These are phyloP conservation scores for Fusarium continuum DNA, from an alignment of 2,329 filamentous ascomycete species.

Conservation along the genomic window DNA sequence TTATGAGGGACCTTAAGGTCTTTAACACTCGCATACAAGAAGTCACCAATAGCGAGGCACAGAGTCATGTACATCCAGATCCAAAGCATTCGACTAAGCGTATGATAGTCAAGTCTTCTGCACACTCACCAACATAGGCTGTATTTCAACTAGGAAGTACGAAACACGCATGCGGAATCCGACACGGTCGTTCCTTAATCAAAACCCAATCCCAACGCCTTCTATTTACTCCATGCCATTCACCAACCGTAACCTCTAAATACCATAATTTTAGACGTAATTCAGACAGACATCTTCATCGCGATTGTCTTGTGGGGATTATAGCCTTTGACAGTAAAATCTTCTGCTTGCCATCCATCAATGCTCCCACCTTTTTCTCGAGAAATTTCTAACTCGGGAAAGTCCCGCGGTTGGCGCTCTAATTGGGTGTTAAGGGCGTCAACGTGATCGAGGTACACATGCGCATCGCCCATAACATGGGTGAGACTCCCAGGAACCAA, in stretches of 20 bases:
- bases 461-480: slow-evolving; percentile 98
- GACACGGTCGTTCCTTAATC: not conserved
- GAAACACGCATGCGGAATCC: not conserved
- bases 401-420: slow-evolving; percentile 79
- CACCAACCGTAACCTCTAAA: not conserved
- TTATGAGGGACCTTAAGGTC: too few species aligned
- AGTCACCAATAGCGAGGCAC: not conserved
- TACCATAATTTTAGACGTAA: not conserved
- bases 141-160: not conserved
- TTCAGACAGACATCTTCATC: slow-evolving; percentile 95
- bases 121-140: not conserved
- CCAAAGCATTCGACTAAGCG: not conserved
- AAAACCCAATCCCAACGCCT: slow-evolving; percentile 24
- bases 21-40: not conserved
- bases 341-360: slow-evolving; percentile 89
- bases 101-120: not conserved
- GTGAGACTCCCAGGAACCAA: slow-evolving; percentile 87
- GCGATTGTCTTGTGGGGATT: slow-evolving; percentile 89
- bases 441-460: slow-evolving; percentile 93
- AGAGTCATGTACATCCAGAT: not conserved
- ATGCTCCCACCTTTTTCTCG: slow-evolving; percentile 76
- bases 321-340: slow-evolving; percentile 89
- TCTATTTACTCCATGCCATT: slow-evolving; percentile 23
- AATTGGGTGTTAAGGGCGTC: slow-evolving; percentile 86
- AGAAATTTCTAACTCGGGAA: slow-evolving; percentile 80